Conservation (phyloP, 441 rosid genomes). For the Jatropha multifida region DNA sequence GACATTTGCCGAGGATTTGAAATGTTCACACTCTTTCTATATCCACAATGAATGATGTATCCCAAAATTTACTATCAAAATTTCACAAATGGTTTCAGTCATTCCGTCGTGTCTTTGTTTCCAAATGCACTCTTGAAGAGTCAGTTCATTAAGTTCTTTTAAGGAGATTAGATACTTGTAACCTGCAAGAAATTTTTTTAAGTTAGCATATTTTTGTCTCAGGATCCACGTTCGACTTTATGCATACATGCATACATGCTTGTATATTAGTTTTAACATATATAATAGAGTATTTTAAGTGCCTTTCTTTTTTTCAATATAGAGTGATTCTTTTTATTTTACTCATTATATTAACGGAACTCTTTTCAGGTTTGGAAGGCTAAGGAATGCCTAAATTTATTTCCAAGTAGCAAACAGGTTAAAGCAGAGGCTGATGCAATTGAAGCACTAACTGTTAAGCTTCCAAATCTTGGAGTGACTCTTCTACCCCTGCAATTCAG, state of each 20-base stretch:
- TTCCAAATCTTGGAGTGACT: slow-evolving; percentile 93
- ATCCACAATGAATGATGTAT: not conserved
- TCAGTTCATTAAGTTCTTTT: not conserved
- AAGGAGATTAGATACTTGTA: not conserved
- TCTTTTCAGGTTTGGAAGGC: slow-evolving; percentile 92
- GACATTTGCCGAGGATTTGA: slow-evolving; percentile 14
- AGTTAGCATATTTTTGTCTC: not conserved
- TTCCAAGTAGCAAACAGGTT: slow-evolving; percentile 79
- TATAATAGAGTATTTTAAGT: not conserved
- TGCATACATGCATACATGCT: not conserved
- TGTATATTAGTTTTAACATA: not conserved
- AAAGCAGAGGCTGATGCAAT: slow-evolving; percentile 84
- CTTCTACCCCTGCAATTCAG: slow-evolving; percentile 92
- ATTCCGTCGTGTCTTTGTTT: not conserved
- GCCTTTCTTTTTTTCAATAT: not conserved
- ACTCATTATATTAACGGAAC: slow-evolving; percentile 24
- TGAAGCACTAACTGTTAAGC: slow-evolving; percentile 86
- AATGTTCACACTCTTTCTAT: not conserved
- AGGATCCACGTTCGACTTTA: not conserved
- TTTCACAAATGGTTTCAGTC: not conserved
- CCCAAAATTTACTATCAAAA: not conserved
- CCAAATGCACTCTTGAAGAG: not conserved
- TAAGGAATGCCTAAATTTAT: slow-evolving; percentile 86
- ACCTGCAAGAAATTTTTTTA: too few relatives aligned
- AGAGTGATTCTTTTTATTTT: slow-evolving; percentile 1